Evolutionary conservation across 73 alveolate genomes (phyloP).

Genomic region (Stentor coeruleus): DNA sequence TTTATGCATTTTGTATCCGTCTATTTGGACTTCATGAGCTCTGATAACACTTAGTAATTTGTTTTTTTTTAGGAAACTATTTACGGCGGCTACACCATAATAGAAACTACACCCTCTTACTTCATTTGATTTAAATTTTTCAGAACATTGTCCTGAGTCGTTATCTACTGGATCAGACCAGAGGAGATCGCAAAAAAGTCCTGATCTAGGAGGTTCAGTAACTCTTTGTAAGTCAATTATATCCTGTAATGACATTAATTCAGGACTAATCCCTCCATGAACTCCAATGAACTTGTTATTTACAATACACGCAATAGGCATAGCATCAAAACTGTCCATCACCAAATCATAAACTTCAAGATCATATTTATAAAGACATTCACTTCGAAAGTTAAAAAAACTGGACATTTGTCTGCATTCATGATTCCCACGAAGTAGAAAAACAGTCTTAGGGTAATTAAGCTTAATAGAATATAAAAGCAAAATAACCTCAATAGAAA

Average conservation of each 20-base stretch:
- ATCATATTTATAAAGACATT: slow-evolving; percentile 88
- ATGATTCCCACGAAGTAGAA: slow-evolving; percentile 95
- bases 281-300: slow-evolving; percentile 82
- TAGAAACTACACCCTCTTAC: slow-evolving; percentile 68
- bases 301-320: slow-evolving; percentile 90
- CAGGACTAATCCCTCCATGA: slow-evolving; percentile 97
- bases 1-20: slow-evolving; percentile 93
- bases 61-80: slow-evolving; percentile 72
- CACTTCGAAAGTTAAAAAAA: slow-evolving; percentile 93
- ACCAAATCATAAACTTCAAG: slow-evolving; percentile 73
- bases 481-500: slow-evolving; percentile 90
- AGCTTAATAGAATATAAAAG: slow-evolving; percentile 87
- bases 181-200: slow-evolving; percentile 68
- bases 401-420: slow-evolving; percentile 83
- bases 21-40: slow-evolving; percentile 97
- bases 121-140: slow-evolving; percentile 43
- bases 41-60: slow-evolving; percentile 65
- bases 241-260: slow-evolving; percentile 88
- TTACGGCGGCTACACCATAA: slow-evolving; percentile 95
- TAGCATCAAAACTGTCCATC: slow-evolving; percentile 67
- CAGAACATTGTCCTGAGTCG: slow-evolving; percentile 54
- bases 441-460: slow-evolving; percentile 81
- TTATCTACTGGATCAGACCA: slow-evolving; percentile 98
- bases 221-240: slow-evolving; percentile 76
- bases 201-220: slow-evolving; percentile 87